Evolutionary conservation across 768 basidiomycete genomes (phyloP).

Genomic region (Mycena sanguinolenta): DNA sequence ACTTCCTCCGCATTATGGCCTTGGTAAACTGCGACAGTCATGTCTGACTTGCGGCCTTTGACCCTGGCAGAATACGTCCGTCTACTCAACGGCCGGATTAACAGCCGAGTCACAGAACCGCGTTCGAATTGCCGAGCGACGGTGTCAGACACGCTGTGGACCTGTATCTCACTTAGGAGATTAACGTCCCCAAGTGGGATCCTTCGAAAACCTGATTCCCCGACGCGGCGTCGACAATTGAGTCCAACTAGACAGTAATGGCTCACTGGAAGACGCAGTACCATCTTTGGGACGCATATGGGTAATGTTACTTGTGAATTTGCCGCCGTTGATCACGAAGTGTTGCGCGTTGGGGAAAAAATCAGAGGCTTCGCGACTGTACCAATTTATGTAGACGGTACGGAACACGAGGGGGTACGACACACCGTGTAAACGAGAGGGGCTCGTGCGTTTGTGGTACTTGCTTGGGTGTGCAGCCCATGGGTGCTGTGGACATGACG

Average conservation of each 20-base stretch:
- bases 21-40: constrained; percentile 22
- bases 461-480: too few relatives aligned
- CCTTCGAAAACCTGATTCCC: background rate
- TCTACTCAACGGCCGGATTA: constrained; percentile 8
- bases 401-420: background rate
- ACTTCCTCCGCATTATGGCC: constrained; percentile 22
- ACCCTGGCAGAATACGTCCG: constrained; percentile 20
- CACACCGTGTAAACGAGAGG: background rate
- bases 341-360: constrained; percentile 16
- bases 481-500: too few relatives aligned
- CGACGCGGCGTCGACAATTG: too few relatives aligned
- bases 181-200: constrained; percentile 11
- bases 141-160: background rate
- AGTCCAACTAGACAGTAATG: too few relatives aligned
- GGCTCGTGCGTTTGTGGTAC: too few relatives aligned
- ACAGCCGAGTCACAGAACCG: background rate
- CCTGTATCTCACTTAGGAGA: constrained; percentile 4
- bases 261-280: background rate
- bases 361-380: background rate
- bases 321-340: constrained; percentile 15
- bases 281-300: background rate
- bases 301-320: constrained; percentile 8
- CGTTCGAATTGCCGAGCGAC: background rate
- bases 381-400: background rate
- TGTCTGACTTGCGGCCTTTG: constrained; percentile 9